phyloP scores from a whole-genome alignment of 164 flowering plant genomes.

The Annona squamosa region DNA sequence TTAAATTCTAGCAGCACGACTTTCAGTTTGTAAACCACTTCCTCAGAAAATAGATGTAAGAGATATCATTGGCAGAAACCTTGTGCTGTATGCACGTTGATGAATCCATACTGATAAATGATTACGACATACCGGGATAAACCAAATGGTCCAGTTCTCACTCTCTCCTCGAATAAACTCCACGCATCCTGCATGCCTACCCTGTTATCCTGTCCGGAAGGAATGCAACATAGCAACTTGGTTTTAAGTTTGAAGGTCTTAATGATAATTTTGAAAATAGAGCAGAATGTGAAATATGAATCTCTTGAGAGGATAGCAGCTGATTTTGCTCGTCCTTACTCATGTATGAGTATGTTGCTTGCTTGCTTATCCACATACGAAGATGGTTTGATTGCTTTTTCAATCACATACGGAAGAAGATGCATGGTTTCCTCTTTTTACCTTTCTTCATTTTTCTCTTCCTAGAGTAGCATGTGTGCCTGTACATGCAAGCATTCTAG shows the following conservation, averaged over 20 bases:
- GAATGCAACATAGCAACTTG: not conserved
- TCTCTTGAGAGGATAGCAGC: not conserved
- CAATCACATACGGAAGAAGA: too few species aligned
- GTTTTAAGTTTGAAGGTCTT: too few species aligned
- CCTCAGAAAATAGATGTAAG: not conserved
- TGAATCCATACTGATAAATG: not conserved
- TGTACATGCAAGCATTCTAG: not conserved
- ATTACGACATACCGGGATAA: conserved; percentile 12
- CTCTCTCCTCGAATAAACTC: conserved; percentile 16
- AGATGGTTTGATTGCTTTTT: not conserved
- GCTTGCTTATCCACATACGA: not conserved
- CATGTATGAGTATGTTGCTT: too few species aligned
- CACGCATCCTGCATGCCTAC: conserved; percentile 7
- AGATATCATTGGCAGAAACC: not conserved
- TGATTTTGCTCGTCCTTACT: too few species aligned
- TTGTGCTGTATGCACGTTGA: not conserved
- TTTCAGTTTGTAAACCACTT: too few species aligned
- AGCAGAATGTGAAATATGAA: too few species aligned
- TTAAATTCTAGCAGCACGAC: too few species aligned
- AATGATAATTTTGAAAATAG: too few species aligned
- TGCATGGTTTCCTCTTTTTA: too few species aligned
- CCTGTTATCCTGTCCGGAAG: conserved; percentile 6
- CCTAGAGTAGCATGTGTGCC: not conserved
- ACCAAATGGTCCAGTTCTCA: conserved; percentile 18
- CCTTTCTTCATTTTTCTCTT: not conserved